Evolutionary conservation across 306 rosid species (phyloP).

Genomic region (Citrullus amarus): DNA sequence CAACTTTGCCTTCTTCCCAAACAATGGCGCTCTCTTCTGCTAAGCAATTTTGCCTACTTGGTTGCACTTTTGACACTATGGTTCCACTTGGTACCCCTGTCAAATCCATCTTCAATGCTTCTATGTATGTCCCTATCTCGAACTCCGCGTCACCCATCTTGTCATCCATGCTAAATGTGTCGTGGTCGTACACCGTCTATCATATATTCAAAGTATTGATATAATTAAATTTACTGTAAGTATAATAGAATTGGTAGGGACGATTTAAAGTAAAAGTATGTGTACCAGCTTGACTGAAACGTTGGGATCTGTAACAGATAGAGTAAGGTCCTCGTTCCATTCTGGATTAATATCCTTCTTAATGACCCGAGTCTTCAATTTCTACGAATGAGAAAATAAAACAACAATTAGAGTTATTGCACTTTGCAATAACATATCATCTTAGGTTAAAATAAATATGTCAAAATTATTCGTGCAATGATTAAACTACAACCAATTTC

Average conservation of each 20-base stretch:
- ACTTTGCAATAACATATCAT: too few relatives aligned
- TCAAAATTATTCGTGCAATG: too few relatives aligned
- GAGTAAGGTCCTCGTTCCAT: slow-evolving; percentile 67
- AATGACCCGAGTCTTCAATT: slow-evolving; percentile 53
- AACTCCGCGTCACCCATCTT: slow-evolving; percentile 55
- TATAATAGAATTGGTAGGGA: too few relatives aligned
- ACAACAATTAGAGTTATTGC: not conserved
- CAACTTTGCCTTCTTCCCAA: slow-evolving; percentile 21
- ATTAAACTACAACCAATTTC: too few relatives aligned
- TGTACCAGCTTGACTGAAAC: slow-evolving; percentile 17
- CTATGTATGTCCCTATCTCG: slow-evolving; percentile 24
- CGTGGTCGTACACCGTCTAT: slow-evolving; percentile 51
- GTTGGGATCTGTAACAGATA: slow-evolving; percentile 27
- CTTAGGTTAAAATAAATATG: too few relatives aligned
- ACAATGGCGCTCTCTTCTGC: slow-evolving; percentile 39
- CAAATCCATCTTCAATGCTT: slow-evolving; percentile 30
- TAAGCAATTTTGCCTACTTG: slow-evolving; percentile 38
- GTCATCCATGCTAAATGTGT: slow-evolving; percentile 49
- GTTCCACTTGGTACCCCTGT: slow-evolving; percentile 31
- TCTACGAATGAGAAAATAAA: slow-evolving; percentile 6
- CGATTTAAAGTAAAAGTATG: too few relatives aligned
- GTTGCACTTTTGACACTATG: slow-evolving; percentile 27
- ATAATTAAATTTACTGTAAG: too few relatives aligned
- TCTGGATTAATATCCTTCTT: slow-evolving; percentile 48
- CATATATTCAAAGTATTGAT: not conserved